Evolutionary conservation across 148 eudicot genomes (phyloP).

Genomic region (Salicornia ramosissima): DNA sequence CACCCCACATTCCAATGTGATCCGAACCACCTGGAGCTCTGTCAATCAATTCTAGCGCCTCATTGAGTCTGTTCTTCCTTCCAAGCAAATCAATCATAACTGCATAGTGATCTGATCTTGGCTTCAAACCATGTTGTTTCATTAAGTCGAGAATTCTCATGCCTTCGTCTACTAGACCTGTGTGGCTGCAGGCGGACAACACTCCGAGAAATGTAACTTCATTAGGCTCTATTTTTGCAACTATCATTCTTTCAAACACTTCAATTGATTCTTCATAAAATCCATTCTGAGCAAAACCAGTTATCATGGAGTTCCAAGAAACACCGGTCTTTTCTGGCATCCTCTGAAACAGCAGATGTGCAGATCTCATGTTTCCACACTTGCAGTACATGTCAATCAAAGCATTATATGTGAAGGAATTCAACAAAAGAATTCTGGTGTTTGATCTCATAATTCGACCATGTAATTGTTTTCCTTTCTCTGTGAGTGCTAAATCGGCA

Average conservation of each 20-base stretch:
- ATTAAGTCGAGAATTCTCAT: conserved; percentile 35
- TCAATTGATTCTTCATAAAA: conserved; percentile 41
- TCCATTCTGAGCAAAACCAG: conserved; percentile 71
- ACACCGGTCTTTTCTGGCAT: conserved; percentile 48
- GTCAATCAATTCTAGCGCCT: conserved; percentile 52
- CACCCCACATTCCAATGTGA: conserved; percentile 65
- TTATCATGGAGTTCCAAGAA: conserved; percentile 67
- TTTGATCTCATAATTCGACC: conserved; percentile 36
- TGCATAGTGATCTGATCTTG: conserved; percentile 53
- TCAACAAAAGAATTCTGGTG: conserved; percentile 19
- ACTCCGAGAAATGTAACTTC: conserved; percentile 59
- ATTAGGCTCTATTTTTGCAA: conserved; percentile 41
- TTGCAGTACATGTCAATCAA: conserved; percentile 68
- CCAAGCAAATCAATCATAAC: conserved; percentile 72
- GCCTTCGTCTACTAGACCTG: conserved; percentile 53
- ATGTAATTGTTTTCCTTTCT: conserved; percentile 67
- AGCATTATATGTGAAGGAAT: conserved; percentile 52
- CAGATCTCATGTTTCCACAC: conserved; percentile 63
- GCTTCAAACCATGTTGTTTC: conserved; percentile 38
- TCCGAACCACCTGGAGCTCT: conserved; percentile 39
- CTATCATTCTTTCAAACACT: conserved; percentile 46
- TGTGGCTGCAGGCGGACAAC: conserved; percentile 61
- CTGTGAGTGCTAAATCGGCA: conserved; percentile 52
- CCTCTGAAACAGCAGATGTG: conserved; percentile 40
- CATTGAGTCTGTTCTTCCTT: conserved; percentile 50